phyloP scores from a whole-genome alignment of 1,284 basidiomycete species.

The Vanrija humicola region DNA sequence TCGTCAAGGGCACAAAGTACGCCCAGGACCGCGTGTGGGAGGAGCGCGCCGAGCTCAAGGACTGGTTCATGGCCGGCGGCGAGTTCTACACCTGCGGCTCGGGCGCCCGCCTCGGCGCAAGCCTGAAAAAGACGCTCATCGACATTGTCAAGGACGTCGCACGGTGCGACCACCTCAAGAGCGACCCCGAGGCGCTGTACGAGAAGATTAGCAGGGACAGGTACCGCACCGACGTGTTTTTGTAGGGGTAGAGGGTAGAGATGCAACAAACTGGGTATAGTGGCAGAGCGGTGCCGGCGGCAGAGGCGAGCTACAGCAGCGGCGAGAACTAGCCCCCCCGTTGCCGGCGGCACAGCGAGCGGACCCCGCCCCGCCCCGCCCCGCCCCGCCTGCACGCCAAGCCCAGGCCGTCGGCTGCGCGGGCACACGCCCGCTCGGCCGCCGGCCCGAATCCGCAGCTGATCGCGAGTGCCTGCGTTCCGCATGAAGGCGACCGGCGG shows the following conservation, averaged over 20 bases:
- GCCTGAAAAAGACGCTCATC: slow-evolving; percentile 11
- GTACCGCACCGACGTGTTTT: slow-evolving; percentile 14
- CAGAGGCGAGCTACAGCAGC: no score
- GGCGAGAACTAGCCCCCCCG: no score
- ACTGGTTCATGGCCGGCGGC: slow-evolving; percentile 48
- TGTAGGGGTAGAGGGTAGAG: neutral
- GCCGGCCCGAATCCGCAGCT: no score
- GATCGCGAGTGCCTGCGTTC: no score
- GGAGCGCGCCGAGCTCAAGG: slow-evolving; percentile 49
- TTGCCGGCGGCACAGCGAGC: no score
- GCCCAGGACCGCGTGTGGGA: slow-evolving; percentile 52
- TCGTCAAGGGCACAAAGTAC: neutral
- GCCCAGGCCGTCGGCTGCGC: no score
- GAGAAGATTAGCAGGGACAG: slow-evolving; percentile 5
- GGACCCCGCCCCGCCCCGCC: no score
- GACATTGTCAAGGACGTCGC: slow-evolving; percentile 9
- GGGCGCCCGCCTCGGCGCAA: slow-evolving; percentile 20
- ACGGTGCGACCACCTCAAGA: neutral
- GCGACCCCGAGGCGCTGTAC: neutral
- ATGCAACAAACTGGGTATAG: no score
- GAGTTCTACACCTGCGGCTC: slow-evolving; percentile 56
- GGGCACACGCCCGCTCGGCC: no score
- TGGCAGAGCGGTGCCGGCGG: no score
- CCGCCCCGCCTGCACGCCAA: no score
- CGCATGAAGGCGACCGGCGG: no score